Conservation (phyloP, 306 rosid genomes). For the Corylus heterophylla region DNA sequence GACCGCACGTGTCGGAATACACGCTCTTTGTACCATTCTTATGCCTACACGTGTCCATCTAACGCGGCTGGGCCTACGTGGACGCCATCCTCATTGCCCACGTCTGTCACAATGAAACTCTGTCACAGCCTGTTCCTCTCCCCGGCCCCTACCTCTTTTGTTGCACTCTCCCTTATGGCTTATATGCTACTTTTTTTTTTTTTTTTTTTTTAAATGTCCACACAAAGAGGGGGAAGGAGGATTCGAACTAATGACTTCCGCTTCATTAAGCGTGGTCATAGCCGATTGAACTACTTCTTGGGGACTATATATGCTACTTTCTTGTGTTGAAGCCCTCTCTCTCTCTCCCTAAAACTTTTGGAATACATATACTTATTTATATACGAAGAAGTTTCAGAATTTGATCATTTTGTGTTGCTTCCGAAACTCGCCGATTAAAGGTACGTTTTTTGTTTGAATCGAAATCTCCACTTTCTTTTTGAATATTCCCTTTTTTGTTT, state of each 20-base stretch:
- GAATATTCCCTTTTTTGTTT: neutral
- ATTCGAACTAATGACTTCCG: no score
- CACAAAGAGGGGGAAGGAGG: no score
- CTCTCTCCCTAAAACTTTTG: neutral
- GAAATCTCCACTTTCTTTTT: neutral
- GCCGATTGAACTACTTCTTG: no score
- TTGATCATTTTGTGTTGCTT: neutral
- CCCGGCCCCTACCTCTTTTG: no score
- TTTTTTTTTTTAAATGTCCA: no score
- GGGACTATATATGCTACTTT: no score
- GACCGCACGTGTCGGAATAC: neutral
- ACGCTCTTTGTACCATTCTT: neutral
- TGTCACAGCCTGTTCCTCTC: neutral
- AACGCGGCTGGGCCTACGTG: neutral
- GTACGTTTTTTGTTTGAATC: neutral
- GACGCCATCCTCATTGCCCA: neutral
- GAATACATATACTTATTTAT: neutral
- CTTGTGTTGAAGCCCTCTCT: no score
- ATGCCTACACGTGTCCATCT: neutral
- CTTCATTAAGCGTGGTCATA: no score
- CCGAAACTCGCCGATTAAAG: neutral
- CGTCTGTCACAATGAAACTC: neutral
- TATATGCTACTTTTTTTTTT: no score
- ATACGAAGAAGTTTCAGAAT: neutral
- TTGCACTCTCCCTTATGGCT: no score